Conservation (phyloP, 176 grass and related monocot genomes). For the Cenchrus americanus region DNA sequence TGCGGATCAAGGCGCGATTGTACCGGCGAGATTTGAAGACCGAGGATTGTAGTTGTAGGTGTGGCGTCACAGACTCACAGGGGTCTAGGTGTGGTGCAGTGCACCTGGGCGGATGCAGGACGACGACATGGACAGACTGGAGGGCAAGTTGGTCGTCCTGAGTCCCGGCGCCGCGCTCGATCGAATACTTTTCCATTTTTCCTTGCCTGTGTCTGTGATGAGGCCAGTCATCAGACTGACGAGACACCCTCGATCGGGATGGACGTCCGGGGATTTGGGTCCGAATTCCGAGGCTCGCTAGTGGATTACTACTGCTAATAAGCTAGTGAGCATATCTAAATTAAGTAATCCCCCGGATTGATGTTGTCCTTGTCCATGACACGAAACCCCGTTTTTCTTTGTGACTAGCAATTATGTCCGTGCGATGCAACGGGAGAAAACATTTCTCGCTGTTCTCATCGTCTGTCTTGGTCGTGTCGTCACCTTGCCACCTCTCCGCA, state of each 20-base stretch:
- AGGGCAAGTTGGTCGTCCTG: not conserved
- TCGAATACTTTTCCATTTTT: not conserved
- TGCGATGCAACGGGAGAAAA: no score
- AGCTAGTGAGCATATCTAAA: not conserved
- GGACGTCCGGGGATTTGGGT: not conserved
- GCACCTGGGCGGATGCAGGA: constrained; percentile 30
- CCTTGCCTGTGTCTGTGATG: not conserved
- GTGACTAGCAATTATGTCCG: no score
- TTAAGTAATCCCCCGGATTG: not conserved
- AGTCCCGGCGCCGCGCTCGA: not conserved
- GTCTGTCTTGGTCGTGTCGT: no score
- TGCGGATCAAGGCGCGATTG: not conserved
- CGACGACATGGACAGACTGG: constrained; percentile 19
- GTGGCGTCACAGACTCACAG: not conserved
- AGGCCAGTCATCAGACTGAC: not conserved
- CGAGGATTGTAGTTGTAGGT: not conserved
- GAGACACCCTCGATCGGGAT: not conserved
- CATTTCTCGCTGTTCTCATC: no score
- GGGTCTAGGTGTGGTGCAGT: constrained; percentile 29
- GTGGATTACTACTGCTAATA: not conserved
- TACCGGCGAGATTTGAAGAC: not conserved
- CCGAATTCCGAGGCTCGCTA: not conserved
- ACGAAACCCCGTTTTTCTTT: not conserved
- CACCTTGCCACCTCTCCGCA: no score
- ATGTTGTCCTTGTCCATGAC: not conserved